Conservation (phyloP, 371 early-diverging fungal genomes). For the Mortierella sp. region DNA sequence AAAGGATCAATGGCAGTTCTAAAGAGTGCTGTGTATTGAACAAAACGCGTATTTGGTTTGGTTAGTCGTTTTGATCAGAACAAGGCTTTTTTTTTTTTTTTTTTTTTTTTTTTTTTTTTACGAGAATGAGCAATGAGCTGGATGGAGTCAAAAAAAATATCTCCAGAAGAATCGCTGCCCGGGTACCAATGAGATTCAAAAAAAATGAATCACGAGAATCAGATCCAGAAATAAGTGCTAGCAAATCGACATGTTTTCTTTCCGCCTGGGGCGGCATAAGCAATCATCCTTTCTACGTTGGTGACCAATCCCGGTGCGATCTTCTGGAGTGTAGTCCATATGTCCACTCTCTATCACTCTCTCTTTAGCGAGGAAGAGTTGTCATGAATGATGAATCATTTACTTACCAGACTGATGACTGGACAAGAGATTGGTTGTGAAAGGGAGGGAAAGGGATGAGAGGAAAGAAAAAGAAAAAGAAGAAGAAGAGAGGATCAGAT, state of each 20-base stretch:
- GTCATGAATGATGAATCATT: too few species aligned
- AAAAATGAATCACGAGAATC: not conserved
- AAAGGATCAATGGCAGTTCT: too few species aligned
- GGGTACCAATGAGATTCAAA: not conserved
- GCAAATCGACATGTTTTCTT: constrained; percentile 5
- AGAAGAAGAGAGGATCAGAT: not conserved
- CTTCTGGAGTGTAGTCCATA: not conserved
- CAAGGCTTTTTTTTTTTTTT: too few species aligned
- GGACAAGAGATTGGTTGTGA: not conserved
- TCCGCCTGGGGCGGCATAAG: constrained; percentile 7
- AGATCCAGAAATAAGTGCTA: constrained; percentile 2
- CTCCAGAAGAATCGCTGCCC: not conserved
- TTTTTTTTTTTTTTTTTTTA: too few species aligned
- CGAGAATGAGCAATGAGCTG: too few species aligned
- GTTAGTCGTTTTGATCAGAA: not conserved
- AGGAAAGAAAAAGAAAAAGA: not conserved
- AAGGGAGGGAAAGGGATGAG: not conserved
- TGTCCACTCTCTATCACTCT: too few species aligned
- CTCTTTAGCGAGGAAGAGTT: too few species aligned
- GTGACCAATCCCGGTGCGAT: too few species aligned
- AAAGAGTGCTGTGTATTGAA: too few species aligned
- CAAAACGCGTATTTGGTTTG: too few species aligned
- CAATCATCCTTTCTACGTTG: constrained; percentile 1
- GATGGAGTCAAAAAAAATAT: not conserved
- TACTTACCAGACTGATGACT: not conserved